Percentiles rank a stretch among this genome's conserved stretches.
These are phyloP conservation scores for Solanum habrochaites DNA, from an alignment of 257 asterid genomes.

Conservation along the genomic window DNA sequence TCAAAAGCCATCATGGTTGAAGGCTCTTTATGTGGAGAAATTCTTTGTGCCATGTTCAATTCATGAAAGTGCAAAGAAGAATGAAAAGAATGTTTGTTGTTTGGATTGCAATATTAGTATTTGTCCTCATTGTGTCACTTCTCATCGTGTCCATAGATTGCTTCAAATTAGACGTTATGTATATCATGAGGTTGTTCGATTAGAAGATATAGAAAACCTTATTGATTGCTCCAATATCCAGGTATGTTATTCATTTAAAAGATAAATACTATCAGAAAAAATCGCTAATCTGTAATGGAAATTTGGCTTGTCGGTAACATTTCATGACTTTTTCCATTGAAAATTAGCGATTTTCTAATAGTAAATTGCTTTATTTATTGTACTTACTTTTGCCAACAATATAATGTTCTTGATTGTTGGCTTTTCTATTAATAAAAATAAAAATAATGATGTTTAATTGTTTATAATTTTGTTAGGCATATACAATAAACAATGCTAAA, in stretches of 20 bases:
- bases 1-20: conserved; percentile 82
- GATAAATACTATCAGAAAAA: background rate
- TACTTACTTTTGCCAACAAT: background rate
- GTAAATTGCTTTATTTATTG: background rate
- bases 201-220: conserved; percentile 84
- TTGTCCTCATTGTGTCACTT: conserved; percentile 83
- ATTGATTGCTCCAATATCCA: conserved; percentile 86
- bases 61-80: conserved; percentile 73
- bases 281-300: background rate
- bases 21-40: conserved; percentile 52
- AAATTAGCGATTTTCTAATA: background rate
- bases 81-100: conserved; percentile 81
- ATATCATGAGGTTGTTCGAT: conserved; percentile 79
- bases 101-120: conserved; percentile 91
- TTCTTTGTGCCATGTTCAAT: conserved; percentile 69
- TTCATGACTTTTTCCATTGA: background rate
- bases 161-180: conserved; percentile 94
- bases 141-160: conserved; percentile 73
- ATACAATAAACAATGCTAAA: conserved; percentile 82
- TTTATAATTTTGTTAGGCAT: conserved; percentile 37
- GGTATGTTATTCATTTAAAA: conserved; percentile 14
- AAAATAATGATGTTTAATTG: background rate
- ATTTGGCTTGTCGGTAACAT: background rate
- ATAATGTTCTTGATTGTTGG: background rate
- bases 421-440: background rate